Evolutionary conservation across 176 grass and related monocot species (phyloP).

Genomic region (Cenchrus purpureus): DNA sequence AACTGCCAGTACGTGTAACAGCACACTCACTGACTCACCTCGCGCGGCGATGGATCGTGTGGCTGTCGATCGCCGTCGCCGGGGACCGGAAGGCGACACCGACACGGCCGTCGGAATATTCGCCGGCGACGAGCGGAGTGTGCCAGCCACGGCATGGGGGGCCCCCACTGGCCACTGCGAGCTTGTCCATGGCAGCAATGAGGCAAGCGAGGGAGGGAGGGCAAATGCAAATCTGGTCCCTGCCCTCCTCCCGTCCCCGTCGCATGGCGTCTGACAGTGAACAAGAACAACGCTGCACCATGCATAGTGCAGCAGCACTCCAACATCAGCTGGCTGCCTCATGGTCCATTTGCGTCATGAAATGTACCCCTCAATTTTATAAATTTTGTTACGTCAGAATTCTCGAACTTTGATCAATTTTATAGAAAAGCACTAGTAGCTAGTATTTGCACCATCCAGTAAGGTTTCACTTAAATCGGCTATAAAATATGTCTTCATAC

Average conservation of each 20-base stretch:
- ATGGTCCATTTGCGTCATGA: too few relatives aligned
- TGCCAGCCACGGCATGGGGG: background rate
- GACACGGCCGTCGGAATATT: conserved; percentile 35
- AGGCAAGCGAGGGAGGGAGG: too few relatives aligned
- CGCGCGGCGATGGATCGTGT: conserved; percentile 4
- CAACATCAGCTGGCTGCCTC: too few relatives aligned
- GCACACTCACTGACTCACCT: background rate
- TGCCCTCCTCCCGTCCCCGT: background rate
- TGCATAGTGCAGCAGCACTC: background rate
- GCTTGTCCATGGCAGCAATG: background rate
- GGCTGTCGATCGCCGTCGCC: conserved; percentile 31
- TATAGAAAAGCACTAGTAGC: too few relatives aligned
- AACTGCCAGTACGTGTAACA: background rate
- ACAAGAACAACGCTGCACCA: background rate
- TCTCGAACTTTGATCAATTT: too few relatives aligned
- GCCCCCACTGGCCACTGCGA: too few relatives aligned
- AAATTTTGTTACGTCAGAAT: too few relatives aligned
- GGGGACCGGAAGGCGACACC: conserved; percentile 6
- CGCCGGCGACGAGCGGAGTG: background rate
- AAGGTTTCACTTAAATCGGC: too few relatives aligned
- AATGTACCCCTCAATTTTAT: too few relatives aligned
- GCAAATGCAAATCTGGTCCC: background rate
- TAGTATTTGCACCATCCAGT: too few relatives aligned
- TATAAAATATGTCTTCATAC: too few relatives aligned
- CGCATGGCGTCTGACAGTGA: background rate